Evolutionary conservation across 495 filamentous ascomycete genomes (phyloP), one percentile per base, ranked within the genome.

Genomic region (Podospora pseudocomata): DNA sequence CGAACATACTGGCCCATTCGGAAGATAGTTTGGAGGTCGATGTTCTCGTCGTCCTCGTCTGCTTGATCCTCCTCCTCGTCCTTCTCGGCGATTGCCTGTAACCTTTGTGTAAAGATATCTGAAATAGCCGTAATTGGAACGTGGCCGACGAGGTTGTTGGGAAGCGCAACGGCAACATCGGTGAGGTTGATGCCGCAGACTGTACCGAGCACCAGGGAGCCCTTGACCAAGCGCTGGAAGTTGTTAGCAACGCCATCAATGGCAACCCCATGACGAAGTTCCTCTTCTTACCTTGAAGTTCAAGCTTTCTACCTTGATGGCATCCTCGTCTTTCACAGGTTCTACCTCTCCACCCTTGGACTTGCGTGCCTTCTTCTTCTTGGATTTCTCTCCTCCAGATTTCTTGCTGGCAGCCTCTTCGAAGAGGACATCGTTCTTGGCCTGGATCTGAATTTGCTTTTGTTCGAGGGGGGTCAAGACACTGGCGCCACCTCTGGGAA

Each of bases 361-460:
- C 71, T 86, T 90, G 67, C 87, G 87, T 78, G 75, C 87, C 80
- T 80, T 87, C 81, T 72, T 87, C 74, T 79, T 78, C 80, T 84
- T 75, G 19, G 68, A 68, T 13, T 64, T 70, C 82, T 73, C 69
- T 73, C 80, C 71, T 68, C 61, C 61, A 16, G 73, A 20, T 75
- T 81, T 80, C 77, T 84, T 72, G 19, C 69, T 71, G 5, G 71
- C 80, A 16, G 86, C 86, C 71, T 96, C 88, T 80, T 98, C 95
- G 74, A 97, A 97, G 9, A 98, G 83, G 27, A 94, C 94, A 84
- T 99, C 95, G 73, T 89, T 87, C 70, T 88, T 93, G 32, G 95
- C 95, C 78, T 98, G 90, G 68, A 95, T 91, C 73, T 95, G 91
- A 72, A 99, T 97, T 78, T 98, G 92, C 81, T 97, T 97, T 71